Conservation (phyloP, 441 rosid species). For the Jatropha multifida region DNA sequence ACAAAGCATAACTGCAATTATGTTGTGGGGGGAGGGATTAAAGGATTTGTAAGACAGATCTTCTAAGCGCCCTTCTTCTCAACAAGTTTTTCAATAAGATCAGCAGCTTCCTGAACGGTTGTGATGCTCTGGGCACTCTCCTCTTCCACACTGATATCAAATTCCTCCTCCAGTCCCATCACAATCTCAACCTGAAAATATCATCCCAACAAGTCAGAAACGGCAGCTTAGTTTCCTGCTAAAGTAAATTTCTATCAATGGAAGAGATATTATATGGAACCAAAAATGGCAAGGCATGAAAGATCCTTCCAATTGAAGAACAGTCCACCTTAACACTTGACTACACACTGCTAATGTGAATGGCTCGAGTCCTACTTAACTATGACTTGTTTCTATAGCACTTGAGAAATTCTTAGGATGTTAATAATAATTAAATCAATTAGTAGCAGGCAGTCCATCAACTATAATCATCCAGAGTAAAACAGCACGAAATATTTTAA, state of each 20-base stretch:
- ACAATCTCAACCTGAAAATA: conserved; percentile 74
- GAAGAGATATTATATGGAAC: not conserved
- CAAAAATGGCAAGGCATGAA: not conserved
- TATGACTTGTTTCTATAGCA: not conserved
- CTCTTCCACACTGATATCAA: conserved; percentile 65
- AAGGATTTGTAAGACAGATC: not conserved
- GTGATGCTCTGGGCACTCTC: conserved; percentile 67
- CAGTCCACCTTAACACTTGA: not conserved
- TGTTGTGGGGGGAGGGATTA: not conserved
- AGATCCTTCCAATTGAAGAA: not conserved
- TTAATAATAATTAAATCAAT: not conserved
- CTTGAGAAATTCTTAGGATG: not conserved
- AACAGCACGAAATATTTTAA: not conserved
- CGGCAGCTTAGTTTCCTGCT: not conserved
- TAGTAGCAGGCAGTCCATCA: not conserved
- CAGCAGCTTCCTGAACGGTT: conserved; percentile 77
- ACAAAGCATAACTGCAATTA: not conserved
- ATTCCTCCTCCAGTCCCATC: conserved; percentile 82
- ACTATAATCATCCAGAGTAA: not conserved
- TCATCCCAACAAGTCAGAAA: not conserved
- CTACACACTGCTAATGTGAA: not conserved
- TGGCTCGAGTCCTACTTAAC: not conserved
- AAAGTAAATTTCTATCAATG: not conserved
- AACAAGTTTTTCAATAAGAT: conserved; percentile 64
- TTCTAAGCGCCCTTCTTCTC: conserved; percentile 31